Conservation (phyloP, 306 rosid genomes). For the Malus orientalis region DNA sequence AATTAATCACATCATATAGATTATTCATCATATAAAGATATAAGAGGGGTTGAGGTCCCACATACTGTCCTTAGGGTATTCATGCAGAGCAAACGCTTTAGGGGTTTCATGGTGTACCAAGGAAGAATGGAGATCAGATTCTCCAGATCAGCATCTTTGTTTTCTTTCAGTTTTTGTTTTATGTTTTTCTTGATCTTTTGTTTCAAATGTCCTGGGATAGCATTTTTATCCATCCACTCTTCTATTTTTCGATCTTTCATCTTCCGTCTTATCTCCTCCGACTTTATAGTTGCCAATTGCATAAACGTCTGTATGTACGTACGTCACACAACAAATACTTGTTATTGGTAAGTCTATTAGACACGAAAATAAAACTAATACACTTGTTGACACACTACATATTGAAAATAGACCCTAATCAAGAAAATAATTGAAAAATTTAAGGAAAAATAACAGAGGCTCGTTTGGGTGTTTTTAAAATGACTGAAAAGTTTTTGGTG, state of each 20-base stretch:
- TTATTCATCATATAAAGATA: not conserved
- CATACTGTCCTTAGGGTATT: conserved; percentile 52
- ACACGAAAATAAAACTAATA: too few relatives aligned
- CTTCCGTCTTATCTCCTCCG: conserved; percentile 55
- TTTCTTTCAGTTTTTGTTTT: conserved; percentile 1
- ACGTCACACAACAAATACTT: not conserved
- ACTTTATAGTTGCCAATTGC: conserved; percentile 51
- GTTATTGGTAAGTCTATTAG: too few relatives aligned
- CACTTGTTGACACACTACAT: too few relatives aligned
- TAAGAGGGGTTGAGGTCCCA: not conserved
- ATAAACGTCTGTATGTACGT: conserved; percentile 46
- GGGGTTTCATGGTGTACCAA: conserved; percentile 51
- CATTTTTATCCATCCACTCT: conserved; percentile 14
- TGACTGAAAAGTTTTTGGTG: too few relatives aligned
- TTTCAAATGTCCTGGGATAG: conserved; percentile 1
- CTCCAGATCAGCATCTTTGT: conserved; percentile 16
- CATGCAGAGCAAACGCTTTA: conserved; percentile 61
- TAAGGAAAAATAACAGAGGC: too few relatives aligned
- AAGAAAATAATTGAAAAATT: too few relatives aligned
- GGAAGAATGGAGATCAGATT: conserved; percentile 57
- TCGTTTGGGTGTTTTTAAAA: too few relatives aligned
- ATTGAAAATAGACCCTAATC: too few relatives aligned
- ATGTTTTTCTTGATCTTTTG: conserved; percentile 7
- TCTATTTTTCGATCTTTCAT: conserved; percentile 16
- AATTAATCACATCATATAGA: not conserved